These are phyloP conservation scores for Pythium utonaiense DNA, from an alignment of 352 stramenopile genomes.

Conservation along the genomic window DNA sequence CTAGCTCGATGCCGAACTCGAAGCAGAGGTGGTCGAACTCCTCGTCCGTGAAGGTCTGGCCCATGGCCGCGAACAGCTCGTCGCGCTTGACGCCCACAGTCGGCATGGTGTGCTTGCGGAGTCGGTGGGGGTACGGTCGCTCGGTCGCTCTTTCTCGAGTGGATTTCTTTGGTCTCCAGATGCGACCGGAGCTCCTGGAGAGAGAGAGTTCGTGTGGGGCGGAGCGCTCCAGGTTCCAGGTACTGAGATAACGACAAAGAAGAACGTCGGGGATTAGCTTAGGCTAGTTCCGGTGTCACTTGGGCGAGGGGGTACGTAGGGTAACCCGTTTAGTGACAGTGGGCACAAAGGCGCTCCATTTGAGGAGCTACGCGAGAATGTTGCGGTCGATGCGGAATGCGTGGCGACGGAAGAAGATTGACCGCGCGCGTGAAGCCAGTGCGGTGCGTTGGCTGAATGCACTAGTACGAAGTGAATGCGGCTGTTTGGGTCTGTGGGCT, in stretches of 20 bases:
- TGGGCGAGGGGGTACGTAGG: too few relatives aligned
- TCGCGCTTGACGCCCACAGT: constrained; percentile 97
- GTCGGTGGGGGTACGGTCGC: too few relatives aligned
- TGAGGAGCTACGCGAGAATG: constrained; percentile 7
- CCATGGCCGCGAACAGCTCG: constrained; percentile 96
- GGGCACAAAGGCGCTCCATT: neutral
- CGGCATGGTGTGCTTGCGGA: constrained; percentile 97
- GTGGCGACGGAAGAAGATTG: constrained; percentile 39
- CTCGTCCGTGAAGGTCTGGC: constrained; percentile 96
- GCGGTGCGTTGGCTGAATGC: constrained; percentile 22
- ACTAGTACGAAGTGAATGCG: neutral
- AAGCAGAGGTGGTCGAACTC: constrained; percentile 99
- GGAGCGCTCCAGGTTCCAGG: constrained; percentile 9
- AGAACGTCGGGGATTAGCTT: constrained; percentile 6
- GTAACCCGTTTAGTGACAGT: neutral
- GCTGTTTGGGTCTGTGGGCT: neutral
- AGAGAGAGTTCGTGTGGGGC: constrained; percentile 26
- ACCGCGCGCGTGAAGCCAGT: constrained; percentile 42
- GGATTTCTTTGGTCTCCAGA: constrained; percentile 5
- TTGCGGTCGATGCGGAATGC: constrained; percentile 22
- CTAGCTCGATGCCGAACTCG: constrained; percentile 99
- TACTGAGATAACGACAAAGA: constrained; percentile 18
- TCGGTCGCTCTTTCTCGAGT: too few relatives aligned
- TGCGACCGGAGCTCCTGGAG: neutral
- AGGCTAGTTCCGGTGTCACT: neutral